These are phyloP conservation scores for Nephelium lappaceum DNA, from an alignment of 345 rosid genomes.

Conservation along the genomic window DNA sequence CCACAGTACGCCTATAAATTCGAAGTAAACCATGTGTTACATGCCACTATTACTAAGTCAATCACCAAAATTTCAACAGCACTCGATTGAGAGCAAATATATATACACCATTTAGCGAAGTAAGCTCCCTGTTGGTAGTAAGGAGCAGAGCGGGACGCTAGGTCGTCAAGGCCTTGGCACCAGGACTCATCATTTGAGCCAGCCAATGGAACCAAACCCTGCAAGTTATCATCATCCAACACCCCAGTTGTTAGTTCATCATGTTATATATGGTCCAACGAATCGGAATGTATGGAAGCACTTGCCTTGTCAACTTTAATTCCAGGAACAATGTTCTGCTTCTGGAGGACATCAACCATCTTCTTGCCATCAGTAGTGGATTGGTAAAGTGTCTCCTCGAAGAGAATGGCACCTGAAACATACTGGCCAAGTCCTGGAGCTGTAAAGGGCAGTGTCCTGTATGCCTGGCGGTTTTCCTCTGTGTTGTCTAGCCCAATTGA, in stretches of 20 bases:
- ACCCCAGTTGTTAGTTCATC: too few relatives aligned
- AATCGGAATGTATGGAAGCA: too few relatives aligned
- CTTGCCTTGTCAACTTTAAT: too few relatives aligned
- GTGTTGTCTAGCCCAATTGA: conserved; percentile 47
- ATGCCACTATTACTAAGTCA: not conserved
- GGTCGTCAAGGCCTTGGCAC: conserved; percentile 56
- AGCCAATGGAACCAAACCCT: too few relatives aligned
- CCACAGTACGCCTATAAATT: conserved; percentile 33
- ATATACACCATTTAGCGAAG: not conserved
- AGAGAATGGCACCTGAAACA: conserved; percentile 46
- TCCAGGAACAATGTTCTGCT: too few relatives aligned
- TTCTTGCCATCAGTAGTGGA: conserved; percentile 37
- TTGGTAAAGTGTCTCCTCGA: conserved; percentile 49
- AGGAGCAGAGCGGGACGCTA: conserved; percentile 41
- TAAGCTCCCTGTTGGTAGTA: conserved; percentile 39
- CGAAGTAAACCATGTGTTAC: not conserved
- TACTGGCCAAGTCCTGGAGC: conserved; percentile 38
- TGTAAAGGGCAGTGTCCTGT: conserved; percentile 36
- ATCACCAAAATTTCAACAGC: not conserved
- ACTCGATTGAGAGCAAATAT: not conserved
- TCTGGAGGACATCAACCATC: conserved; percentile 14
- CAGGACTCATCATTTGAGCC: conserved; percentile 44
- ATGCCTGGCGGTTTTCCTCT: conserved; percentile 44
- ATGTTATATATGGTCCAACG: too few relatives aligned
- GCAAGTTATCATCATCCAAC: too few relatives aligned